A percentile compares a stretch with the other conserved stretches of the same genome.
Evolutionary conservation across 257 asterid genomes (phyloP).

Genomic region (Orobanche coerulescens): DNA sequence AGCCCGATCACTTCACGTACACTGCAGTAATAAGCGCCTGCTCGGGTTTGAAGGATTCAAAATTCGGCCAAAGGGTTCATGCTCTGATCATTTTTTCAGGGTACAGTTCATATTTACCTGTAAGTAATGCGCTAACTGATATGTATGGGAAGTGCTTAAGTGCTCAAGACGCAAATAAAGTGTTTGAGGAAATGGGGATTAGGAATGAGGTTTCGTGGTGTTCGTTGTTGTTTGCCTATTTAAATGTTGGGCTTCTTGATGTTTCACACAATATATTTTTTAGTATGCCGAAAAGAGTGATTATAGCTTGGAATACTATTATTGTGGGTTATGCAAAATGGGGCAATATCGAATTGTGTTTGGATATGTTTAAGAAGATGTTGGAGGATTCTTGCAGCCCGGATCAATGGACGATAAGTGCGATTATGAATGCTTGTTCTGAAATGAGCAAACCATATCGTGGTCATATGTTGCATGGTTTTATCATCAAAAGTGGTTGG

Average conservation of each 20-base stretch:
- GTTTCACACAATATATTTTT: conserved; percentile 28
- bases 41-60: conserved; percentile 32
- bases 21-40: conserved; percentile 47
- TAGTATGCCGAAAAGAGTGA: conserved; percentile 52
- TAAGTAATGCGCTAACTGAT: conserved; percentile 58
- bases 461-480: conserved; percentile 42
- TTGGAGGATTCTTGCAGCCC: conserved; percentile 41
- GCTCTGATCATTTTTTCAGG: conserved; percentile 40
- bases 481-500: conserved; percentile 55
- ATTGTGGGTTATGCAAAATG: conserved; percentile 50
- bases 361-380: conserved; percentile 52
- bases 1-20: conserved; percentile 53
- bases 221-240: conserved; percentile 58
- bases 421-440: conserved; percentile 46
- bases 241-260: conserved; percentile 39
- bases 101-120: conserved; percentile 35
- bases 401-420: conserved; percentile 64
- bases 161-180: conserved; percentile 32
- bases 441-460: conserved; percentile 30
- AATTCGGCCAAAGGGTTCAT: conserved; percentile 40
- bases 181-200: conserved; percentile 50
- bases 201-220: conserved; percentile 77
- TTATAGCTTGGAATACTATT: conserved; percentile 62
- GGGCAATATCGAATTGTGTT: conserved; percentile 34
- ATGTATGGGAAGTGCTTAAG: conserved; percentile 66